Percentiles rank a stretch among this genome's conserved stretches.
Evolutionary conservation across 495 filamentous ascomycete genomes (phyloP).

Genomic region (Physcia stellaris): DNA sequence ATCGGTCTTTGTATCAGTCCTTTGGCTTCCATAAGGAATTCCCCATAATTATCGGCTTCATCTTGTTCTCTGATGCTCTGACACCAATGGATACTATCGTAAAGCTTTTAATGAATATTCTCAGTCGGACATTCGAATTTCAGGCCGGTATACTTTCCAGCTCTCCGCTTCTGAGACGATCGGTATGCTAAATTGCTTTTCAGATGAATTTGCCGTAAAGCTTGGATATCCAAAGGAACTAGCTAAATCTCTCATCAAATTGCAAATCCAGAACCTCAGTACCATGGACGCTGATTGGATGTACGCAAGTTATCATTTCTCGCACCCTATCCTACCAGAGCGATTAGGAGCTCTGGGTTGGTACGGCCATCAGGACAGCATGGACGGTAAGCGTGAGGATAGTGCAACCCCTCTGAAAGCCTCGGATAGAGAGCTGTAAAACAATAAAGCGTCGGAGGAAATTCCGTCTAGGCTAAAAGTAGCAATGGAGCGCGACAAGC

Average conservation of each 20-base stretch:
- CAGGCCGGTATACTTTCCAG: constrained; percentile 56
- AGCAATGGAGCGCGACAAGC: too few relatives aligned
- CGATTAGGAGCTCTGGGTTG: constrained; percentile 80
- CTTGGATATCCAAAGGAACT: constrained; percentile 82
- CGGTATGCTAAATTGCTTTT: constrained; percentile 10
- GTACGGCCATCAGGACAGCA: constrained; percentile 46
- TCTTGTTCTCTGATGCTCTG: constrained; percentile 89
- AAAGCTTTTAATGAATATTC: constrained; percentile 90
- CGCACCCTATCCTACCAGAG: constrained; percentile 91
- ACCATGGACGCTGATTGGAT: constrained; percentile 98
- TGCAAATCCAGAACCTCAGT: constrained; percentile 94
- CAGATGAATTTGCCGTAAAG: constrained; percentile 67
- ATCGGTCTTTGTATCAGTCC: constrained; percentile 72
- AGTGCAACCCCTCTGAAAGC: constrained; percentile 40
- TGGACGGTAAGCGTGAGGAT: constrained; percentile 33
- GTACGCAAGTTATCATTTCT: constrained; percentile 96
- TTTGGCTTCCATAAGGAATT: constrained; percentile 80
- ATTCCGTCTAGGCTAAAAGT: too few relatives aligned
- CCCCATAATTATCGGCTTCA: constrained; percentile 91
- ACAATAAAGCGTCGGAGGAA: constrained; percentile 1
- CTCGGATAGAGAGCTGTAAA: constrained; percentile 43
- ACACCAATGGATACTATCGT: constrained; percentile 83
- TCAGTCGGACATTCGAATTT: constrained; percentile 87
- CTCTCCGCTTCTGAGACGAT: background rate
- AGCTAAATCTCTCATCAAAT: constrained; percentile 79